phyloP scores from a whole-genome alignment of 306 rosid genomes.

The Canavalia gladiata region DNA sequence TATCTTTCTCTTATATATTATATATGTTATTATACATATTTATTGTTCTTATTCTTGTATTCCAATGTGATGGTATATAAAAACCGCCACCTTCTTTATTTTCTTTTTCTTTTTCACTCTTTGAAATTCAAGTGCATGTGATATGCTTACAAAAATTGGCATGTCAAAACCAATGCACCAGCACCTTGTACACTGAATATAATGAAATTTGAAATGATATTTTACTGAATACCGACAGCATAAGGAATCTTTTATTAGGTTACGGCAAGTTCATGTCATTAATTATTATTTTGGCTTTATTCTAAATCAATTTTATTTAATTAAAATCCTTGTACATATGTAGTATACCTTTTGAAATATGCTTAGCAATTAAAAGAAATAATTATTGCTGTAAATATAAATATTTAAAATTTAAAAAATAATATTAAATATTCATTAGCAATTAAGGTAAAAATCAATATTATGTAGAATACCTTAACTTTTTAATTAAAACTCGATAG shows the following conservation, averaged over 20 bases:
- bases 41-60: neutral
- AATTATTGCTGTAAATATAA: neutral
- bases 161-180: neutral
- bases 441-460: no score
- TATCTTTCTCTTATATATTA: no score
- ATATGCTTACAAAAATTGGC: neutral
- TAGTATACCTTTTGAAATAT: neutral
- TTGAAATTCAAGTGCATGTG: neutral
- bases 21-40: no score
- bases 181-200: no score
- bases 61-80: neutral
- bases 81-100: neutral
- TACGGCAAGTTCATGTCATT: neutral
- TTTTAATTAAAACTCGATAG: no score
- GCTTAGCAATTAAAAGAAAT: neutral
- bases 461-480: no score
- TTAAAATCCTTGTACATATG: no score
- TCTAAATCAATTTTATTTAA: conserved; percentile 3
- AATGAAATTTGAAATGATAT: neutral
- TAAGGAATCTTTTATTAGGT: neutral
- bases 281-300: neutral
- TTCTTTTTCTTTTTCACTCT: neutral
- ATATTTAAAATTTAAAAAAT: neutral
- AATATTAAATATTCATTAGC: neutral
- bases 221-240: neutral